Evolutionary conservation across 2,329 filamentous ascomycete genomes (phyloP).

Genomic region (Penicillium brasilianum): DNA sequence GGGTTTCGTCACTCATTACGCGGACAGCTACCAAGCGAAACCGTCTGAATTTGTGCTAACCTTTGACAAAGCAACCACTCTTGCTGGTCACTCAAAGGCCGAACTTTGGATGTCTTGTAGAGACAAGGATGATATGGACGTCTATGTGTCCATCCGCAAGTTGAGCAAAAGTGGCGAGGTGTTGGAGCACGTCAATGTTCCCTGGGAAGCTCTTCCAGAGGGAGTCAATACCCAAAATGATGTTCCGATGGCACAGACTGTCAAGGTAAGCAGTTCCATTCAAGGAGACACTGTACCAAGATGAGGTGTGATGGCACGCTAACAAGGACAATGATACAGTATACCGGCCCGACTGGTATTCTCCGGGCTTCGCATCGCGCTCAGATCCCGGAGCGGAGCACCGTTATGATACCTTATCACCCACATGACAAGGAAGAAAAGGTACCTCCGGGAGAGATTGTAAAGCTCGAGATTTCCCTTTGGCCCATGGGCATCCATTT

Average conservation of each 20-base stretch:
- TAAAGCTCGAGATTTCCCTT: background rate
- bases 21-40: slow-evolving; percentile 2
- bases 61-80: slow-evolving; percentile 2
- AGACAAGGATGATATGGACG: slow-evolving; percentile 11
- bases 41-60: slow-evolving; percentile 6
- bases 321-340: background rate
- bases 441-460: background rate
- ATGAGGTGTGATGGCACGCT: background rate
- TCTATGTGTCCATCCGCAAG: slow-evolving; percentile 12
- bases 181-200: slow-evolving; percentile 5
- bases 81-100: slow-evolving; percentile 10
- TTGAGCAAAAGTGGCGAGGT: slow-evolving; percentile 7
- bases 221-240: background rate
- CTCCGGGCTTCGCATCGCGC: background rate
- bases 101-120: slow-evolving; percentile 11
- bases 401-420: background rate
- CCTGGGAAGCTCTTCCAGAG: slow-evolving; percentile 1
- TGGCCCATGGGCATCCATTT: background rate
- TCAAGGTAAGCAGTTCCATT: background rate
- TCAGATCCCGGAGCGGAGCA: background rate
- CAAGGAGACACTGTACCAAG: background rate
- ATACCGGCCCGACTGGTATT: background rate
- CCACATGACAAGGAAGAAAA: background rate
- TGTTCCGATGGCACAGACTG: background rate
- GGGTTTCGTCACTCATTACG: background rate